Base-by-base conservation (phyloP, 805 yeast species). In the Yamadazyma sp. region DNA sequence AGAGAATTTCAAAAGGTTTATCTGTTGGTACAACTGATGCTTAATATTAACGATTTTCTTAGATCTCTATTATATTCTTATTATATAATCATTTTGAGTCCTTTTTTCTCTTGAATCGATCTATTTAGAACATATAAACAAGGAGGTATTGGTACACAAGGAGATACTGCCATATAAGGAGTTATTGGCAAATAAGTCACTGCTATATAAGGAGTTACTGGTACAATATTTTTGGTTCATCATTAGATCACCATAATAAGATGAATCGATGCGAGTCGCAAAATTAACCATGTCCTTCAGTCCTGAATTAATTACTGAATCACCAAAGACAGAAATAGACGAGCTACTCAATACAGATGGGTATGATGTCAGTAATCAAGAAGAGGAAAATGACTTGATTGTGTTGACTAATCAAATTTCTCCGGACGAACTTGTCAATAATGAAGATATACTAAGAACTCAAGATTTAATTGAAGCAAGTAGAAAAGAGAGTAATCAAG, bases 1-100 rank as follows among this genome's bases (percentile, higher is more conserved):
- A 78, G 60, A 82, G 98, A 70, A 70, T 82, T 53, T 72, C 68
- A 47, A 70, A 75, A 42, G 91, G 91, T 30, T 62, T 73, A 53
- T 78, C 86, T 43, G 81, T 84, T 42, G 91, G 91, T 17, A 19
- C 38, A 26, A 25, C 27, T 27, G 38, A 35, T 26, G 33, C 33
- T 11, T 36, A 23, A n/a, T 26, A 7, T 9, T n/a, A n/a, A n/a
- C n/a, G n/a, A n/a, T n/a, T n/a, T n/a, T n/a, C n/a, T n/a, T n/a
- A n/a, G n/a, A n/a, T n/a, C n/a, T n/a, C n/a, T n/a, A n/a, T n/a
- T n/a, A n/a, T n/a, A n/a, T n/a, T n/a, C n/a, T n/a, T n/a, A n/a
- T n/a, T n/a, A n/a, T n/a, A n/a, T n/a, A n/a, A n/a, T n/a, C n/a
- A n/a, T n/a, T n/a, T n/a, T n/a, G n/a, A n/a, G n/a, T n/a, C n/a